Evolutionary conservation across 352 stramenopile species (phyloP).

Genomic region (Pythium rhizo-oryzae): DNA sequence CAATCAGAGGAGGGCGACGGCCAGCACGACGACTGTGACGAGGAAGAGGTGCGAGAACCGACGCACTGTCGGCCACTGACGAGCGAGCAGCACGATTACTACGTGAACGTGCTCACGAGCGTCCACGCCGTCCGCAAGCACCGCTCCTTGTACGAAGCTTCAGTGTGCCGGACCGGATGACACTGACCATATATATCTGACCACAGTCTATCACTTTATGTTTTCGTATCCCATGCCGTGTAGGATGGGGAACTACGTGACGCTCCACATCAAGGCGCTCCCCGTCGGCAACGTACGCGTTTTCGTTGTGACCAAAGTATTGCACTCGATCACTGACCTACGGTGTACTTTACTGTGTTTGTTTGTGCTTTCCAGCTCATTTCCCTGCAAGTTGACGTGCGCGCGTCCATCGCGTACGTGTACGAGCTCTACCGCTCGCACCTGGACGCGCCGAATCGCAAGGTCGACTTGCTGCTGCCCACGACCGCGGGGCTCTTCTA

Average conservation of each 20-base stretch:
- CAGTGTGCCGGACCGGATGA: not conserved
- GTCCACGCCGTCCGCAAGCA: conserved; percentile 57
- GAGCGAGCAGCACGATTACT: conserved; percentile 40
- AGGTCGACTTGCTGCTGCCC: conserved; percentile 67
- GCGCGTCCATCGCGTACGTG: conserved; percentile 56
- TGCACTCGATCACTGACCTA: not conserved
- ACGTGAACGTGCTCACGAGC: conserved; percentile 53
- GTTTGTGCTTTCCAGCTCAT: conserved; percentile 44
- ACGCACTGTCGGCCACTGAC: conserved; percentile 4
- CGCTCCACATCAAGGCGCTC: conserved; percentile 73
- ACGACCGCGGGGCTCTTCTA: conserved; percentile 73
- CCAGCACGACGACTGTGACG: not conserved
- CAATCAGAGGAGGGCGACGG: not conserved
- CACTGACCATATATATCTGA: not conserved
- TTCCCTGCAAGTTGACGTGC: conserved; percentile 58
- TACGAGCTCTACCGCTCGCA: conserved; percentile 81
- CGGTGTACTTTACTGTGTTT: not conserved
- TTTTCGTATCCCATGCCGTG: not conserved
- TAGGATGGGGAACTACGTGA: conserved; percentile 62
- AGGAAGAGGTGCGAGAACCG: not conserved
- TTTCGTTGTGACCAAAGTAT: not conserved
- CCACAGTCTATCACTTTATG: not conserved
- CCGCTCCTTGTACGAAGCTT: conserved; percentile 48
- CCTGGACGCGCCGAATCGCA: conserved; percentile 54
- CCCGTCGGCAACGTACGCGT: conserved; percentile 66